phyloP scores from a whole-genome alignment of 2,329 filamentous ascomycete species.

The Verticillium albo-atrum region DNA sequence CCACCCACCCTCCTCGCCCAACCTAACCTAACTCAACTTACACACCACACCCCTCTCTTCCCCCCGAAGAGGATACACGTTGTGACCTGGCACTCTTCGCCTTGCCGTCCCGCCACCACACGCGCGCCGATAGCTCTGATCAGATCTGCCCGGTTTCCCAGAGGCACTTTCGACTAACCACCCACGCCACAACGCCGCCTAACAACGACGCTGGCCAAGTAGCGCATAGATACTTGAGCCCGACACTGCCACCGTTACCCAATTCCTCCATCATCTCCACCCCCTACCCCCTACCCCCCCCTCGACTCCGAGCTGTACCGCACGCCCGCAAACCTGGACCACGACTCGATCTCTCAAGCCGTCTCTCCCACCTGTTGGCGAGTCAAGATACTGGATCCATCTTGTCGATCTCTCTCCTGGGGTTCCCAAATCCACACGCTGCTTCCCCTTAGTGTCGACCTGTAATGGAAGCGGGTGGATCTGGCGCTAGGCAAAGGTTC shows the following conservation, averaged over 20 bases:
- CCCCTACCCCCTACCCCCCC: conserved; percentile 10
- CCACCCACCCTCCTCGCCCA: conserved; percentile 4
- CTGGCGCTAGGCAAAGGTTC: conserved; percentile 32
- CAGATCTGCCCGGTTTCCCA: conserved; percentile 8
- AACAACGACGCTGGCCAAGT: background rate
- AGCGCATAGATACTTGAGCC: background rate
- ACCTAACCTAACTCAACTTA: conserved; percentile 3
- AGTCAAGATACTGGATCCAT: conserved; percentile 14
- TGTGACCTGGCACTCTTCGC: conserved; percentile 8
- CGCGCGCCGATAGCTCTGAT: conserved; percentile 14
- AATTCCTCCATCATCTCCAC: conserved; percentile 10
- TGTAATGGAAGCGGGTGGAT: conserved; percentile 35
- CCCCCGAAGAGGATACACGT: conserved; percentile 7
- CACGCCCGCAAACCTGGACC: conserved; percentile 4
- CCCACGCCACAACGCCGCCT: conserved; percentile 6
- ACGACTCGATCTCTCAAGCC: conserved; percentile 4
- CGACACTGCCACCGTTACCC: conserved; percentile 10
- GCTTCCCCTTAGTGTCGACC: conserved; percentile 14
- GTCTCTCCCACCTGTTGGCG: conserved; percentile 4
- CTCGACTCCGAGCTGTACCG: conserved; percentile 2
- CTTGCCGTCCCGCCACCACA: conserved; percentile 14
- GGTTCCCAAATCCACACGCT: conserved; percentile 13
- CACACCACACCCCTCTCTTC: background rate
- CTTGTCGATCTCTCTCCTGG: conserved; percentile 11
- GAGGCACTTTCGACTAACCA: conserved; percentile 7